Evolutionary conservation across 495 filamentous ascomycete genomes (phyloP), one percentile per base, ranked within the genome.

Genomic region (Pyronema domesticum): DNA sequence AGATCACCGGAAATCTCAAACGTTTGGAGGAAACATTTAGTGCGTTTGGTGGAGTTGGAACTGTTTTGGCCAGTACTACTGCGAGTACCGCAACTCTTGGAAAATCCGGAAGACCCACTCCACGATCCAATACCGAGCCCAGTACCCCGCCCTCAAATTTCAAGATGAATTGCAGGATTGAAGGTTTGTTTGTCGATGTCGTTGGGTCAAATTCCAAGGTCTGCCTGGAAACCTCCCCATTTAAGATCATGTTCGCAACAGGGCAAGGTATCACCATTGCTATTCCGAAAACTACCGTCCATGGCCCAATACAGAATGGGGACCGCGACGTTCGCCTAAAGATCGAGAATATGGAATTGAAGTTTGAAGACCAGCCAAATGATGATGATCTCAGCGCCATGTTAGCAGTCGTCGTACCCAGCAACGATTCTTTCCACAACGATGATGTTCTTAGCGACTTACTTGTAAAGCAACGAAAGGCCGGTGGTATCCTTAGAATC

Each of bases 381-480:
- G 80, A 89, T 49, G 73, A 74, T 30, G 93, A 99, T 63, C 70
- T 99, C 1, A 81, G 85, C 58, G 76, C 81, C 44, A 74, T 99
- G 6, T 69, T 99, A 11, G 81, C 82, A 34, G 73, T 99, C 18
- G 80, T 96, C 44, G 94, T 84, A 8, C 93, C 93, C 0, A 94
- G 88, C 1, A 89, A 86, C 57, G 79, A 91, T 67, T 88, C 86
- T 58, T 95, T 93, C 61, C 88, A 93, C 53, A 78, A 83, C 45
- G 88, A 95, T 60, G 93, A 95, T 62, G 94, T 99, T 55, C 79
- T 99, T 70, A 73, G 96, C 9, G 91, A 96, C 56, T 95, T 84
- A 0, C 74, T 99, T 1, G 70, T 96, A 18, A 76, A 85, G n/a
- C 93, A 99, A 67, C 73, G 93, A 52, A 77, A 80, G 60, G 89